These are phyloP conservation scores for Aspergillus sparsus DNA, from an alignment of 495 filamentous ascomycete genomes.

Conservation along the genomic window DNA sequence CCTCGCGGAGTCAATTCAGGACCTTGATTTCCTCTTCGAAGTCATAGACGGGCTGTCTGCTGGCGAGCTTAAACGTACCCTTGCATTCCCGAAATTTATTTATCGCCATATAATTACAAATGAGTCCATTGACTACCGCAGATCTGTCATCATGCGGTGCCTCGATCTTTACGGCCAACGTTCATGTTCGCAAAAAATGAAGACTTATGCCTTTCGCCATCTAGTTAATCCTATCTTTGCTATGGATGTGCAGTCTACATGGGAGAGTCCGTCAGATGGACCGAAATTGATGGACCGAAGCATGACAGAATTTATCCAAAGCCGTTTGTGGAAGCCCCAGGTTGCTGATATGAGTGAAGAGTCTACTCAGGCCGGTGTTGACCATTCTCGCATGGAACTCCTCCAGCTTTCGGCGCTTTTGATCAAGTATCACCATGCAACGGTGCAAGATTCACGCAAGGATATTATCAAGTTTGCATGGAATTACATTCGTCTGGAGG, in stretches of 20 bases:
- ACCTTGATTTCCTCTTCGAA: constrained; percentile 86
- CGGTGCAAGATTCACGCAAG: constrained; percentile 87
- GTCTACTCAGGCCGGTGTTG: constrained; percentile 78
- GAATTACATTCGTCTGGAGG: constrained; percentile 96
- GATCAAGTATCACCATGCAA: constrained; percentile 85
- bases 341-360: constrained; percentile 83
- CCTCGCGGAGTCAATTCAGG: constrained; percentile 68
- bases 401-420: constrained; percentile 92
- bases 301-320: constrained; percentile 88
- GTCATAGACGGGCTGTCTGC: constrained; percentile 82
- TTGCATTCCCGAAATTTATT: constrained; percentile 77
- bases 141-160: constrained; percentile 78
- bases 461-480: constrained; percentile 99
- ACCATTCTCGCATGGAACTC: constrained; percentile 94
- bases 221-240: constrained; percentile 96
- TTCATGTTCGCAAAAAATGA: constrained; percentile 77
- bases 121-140: constrained; percentile 86
- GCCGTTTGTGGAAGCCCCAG: constrained; percentile 91
- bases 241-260: constrained; percentile 81
- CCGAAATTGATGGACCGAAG: constrained; percentile 82
- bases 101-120: constrained; percentile 81
- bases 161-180: constrained; percentile 84
- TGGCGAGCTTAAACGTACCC: constrained; percentile 75
- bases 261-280: constrained; percentile 55
- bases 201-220: constrained; percentile 88